Base-by-base conservation (phyloP, 768 basidiomycete genomes). In the Ramaria rubella region DNA sequence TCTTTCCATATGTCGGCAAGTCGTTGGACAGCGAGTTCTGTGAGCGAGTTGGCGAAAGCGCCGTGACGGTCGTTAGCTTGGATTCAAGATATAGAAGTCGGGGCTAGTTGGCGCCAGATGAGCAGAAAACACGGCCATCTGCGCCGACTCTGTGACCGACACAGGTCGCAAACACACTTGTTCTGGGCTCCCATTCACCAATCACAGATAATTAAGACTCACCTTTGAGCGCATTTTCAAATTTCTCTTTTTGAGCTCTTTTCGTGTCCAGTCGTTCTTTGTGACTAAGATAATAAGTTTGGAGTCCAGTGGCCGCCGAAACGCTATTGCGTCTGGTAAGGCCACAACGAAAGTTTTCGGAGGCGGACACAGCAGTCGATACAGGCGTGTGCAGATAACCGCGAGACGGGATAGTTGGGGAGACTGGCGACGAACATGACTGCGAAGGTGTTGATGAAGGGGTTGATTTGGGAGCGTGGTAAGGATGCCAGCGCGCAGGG, bases 401-500 rank as follows among this genome's bases (percentile, higher is more conserved):
- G 12, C 69, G 61, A 43, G 71, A 65, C 43, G 73, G 2, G 44
- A 48, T 61, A 36, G 73, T 66, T 30, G 65, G 68, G 50, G 69
- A 57, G 14, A 73, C 71, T 44, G 68, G 69, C 24, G 75, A 70
- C 58, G 69, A 69, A 43, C 77, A 64, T 56, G 73, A 67, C 44
- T 70, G n/a, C 14, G 42, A 30, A 14, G 58, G 54, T 3, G 55
- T 48, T 19, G 45, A 24, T 9, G 34, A 23, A 11, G 42, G 42
- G 36, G 70, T 53, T 71, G 66, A 53, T 55, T 63, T 54, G 12
- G 76, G 68, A 52, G 81, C 67, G 61, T 74, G 71, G 69, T 90
- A 91, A 62, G 88, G 88, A 72, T 90, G 89, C 87, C 88, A 90
- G 63, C 89, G 84, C 63, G 83, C 74, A 68, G 85, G 74, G 49